Evolutionary conservation across 805 yeast species (phyloP), one percentile per base, ranked within the genome.

Genomic region (Saccharomyces jurei): DNA sequence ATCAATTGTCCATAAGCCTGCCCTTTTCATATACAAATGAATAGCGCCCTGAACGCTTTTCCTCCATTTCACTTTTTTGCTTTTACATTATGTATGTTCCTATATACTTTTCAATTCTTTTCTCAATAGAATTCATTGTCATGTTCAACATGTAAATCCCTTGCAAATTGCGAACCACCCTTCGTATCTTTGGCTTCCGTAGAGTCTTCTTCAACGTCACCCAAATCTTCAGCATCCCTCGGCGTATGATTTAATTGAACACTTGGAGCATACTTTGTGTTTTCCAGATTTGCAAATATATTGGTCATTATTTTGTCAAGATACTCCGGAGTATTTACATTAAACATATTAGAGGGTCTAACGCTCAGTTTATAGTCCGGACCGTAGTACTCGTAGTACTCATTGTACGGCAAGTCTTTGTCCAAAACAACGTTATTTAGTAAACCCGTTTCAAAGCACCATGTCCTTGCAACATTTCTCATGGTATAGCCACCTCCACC

Each of bases 401-500:
- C 98, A 70, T 92, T 91, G 76, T 89, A 91, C 3, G 97, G 97
- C 59, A 84, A 73, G 62, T 86, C 90, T 26, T 73, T 71, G 50
- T 84, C 86, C 56, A 87, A 76, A 59, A 84, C 76, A 6, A 72
- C 85, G 64, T 87, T 88, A 53, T 84, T 87, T 62, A 87, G 73
- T 27, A 88, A 76, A 41, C 91, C 84, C 1, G 98, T 92, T 71
- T 92, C 99, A 69, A 86, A 90, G 63, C 96, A 86, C 99, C 99
- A 92, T 31, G 95, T 79, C 61, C 98, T 77, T 44, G 95, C 86
- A 13, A 92, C 99, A 66, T 92, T 92, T 64, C 97, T 79, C 67
- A 96, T 96, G 1, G 99, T 94, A 71, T 92, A 92, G 21, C 99
- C 99, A 56, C 99, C 99, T 52, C 99, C 99, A 25, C 99, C 99